Evolutionary conservation across 306 rosid species (phyloP).

Genomic region (Quercus rubra): DNA sequence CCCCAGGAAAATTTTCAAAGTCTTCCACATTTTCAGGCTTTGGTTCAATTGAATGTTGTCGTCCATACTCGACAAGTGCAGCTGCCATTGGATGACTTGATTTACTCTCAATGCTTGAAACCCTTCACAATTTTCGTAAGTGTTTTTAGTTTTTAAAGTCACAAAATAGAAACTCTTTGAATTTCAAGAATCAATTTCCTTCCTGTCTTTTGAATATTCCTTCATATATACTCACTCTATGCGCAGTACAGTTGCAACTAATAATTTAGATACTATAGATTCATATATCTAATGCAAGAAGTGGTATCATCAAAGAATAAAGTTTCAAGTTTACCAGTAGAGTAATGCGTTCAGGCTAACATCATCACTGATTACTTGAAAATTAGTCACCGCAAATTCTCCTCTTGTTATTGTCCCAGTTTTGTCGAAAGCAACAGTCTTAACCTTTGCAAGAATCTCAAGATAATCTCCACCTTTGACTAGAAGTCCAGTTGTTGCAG

Average conservation of each 20-base stretch:
- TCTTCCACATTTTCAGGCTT: slow-evolving; percentile 73
- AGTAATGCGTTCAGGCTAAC: slow-evolving; percentile 55
- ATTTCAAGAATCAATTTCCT: neutral
- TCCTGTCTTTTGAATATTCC: neutral
- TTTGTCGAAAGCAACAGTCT: slow-evolving; percentile 81
- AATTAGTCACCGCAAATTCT: slow-evolving; percentile 69
- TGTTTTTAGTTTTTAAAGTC: neutral
- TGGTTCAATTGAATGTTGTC: slow-evolving; percentile 61
- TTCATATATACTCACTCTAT: neutral
- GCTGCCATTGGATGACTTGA: slow-evolving; percentile 95
- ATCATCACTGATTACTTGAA: slow-evolving; percentile 55
- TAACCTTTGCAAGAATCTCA: slow-evolving; percentile 69
- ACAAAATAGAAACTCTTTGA: neutral
- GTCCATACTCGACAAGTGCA: slow-evolving; percentile 73
- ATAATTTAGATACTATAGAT: too few relatives aligned
- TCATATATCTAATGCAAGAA: too few relatives aligned
- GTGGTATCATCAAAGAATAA: neutral
- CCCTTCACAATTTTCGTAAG: slow-evolving; percentile 45
- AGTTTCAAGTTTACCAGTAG: slow-evolving; percentile 52
- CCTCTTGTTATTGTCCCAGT: slow-evolving; percentile 93
- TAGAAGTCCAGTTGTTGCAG: slow-evolving; percentile 81
- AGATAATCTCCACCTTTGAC: slow-evolving; percentile 88
- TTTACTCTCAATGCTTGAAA: slow-evolving; percentile 86
- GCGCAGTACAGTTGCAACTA: too few relatives aligned
- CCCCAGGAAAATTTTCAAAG: slow-evolving; percentile 82